Conservation (phyloP, 2,329 filamentous ascomycete genomes). For the Nemania serpens region DNA sequence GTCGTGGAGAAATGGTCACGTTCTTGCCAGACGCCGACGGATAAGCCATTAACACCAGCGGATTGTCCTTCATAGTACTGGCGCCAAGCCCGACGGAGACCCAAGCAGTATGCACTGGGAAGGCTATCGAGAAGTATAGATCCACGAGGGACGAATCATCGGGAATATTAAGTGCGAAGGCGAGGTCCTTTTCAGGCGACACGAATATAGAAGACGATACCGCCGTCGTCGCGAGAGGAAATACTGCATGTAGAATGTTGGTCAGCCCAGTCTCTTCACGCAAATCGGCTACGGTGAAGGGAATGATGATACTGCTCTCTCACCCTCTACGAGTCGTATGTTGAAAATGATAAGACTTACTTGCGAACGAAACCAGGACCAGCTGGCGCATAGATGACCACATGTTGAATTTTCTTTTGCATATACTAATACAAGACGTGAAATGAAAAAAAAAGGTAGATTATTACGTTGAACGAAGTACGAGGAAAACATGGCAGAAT, state of each 20-base stretch:
- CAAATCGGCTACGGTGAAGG: too few relatives aligned
- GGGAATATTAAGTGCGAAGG: conserved; percentile 75
- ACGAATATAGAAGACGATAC: conserved; percentile 37
- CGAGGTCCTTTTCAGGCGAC: conserved; percentile 45
- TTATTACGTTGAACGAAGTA: too few relatives aligned
- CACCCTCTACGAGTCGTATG: neutral
- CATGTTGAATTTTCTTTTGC: conserved; percentile 6
- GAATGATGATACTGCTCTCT: neutral
- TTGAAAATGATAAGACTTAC: conserved; percentile 11
- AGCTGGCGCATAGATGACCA: conserved; percentile 26
- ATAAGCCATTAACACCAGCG: conserved; percentile 62
- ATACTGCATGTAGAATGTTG: conserved; percentile 2
- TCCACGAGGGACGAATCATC: conserved; percentile 58
- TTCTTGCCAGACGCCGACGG: conserved; percentile 50
- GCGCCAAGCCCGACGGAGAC: conserved; percentile 60
- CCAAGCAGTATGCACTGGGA: conserved; percentile 54
- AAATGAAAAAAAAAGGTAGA: too few relatives aligned
- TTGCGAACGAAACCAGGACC: conserved; percentile 27
- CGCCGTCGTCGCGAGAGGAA: conserved; percentile 21
- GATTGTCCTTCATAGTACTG: conserved; percentile 52
- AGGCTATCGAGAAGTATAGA: conserved; percentile 60
- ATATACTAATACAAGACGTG: too few relatives aligned
- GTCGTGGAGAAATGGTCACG: conserved; percentile 61
- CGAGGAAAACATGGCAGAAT: too few relatives aligned
- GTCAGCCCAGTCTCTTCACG: neutral